phyloP scores from a whole-genome alignment of 352 stramenopile species.

The Globisporangium paddicum region DNA sequence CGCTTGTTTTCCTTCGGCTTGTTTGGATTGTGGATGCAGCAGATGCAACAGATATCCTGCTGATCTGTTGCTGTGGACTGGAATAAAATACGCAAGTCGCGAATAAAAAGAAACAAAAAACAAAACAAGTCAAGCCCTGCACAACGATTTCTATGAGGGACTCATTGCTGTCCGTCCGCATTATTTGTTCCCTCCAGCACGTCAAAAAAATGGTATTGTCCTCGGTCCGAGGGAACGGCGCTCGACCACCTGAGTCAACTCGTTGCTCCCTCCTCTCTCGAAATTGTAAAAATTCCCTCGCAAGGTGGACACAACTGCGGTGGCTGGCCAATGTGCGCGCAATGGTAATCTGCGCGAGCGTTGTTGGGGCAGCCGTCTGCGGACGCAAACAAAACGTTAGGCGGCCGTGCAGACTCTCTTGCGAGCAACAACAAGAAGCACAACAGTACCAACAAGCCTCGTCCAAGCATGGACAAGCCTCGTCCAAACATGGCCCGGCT shows the following conservation, averaged over 20 bases:
- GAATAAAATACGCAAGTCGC: too few relatives aligned
- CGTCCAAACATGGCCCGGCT: not conserved
- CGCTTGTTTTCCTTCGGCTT: too few relatives aligned
- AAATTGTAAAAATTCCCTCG: not conserved
- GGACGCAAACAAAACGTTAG: not conserved
- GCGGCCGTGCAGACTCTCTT: not conserved
- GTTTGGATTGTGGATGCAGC: too few relatives aligned
- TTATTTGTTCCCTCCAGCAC: not conserved
- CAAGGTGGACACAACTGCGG: constrained; percentile 10
- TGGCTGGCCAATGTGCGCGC: not conserved
- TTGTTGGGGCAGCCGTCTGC: not conserved
- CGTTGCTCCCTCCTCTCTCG: not conserved
- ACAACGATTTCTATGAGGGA: not conserved
- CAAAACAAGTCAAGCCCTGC: too few relatives aligned
- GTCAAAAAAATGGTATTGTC: constrained; percentile 1
- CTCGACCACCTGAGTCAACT: not conserved
- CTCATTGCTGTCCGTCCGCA: not conserved
- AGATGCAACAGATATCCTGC: too few relatives aligned
- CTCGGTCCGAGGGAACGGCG: not conserved
- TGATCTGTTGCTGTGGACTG: too few relatives aligned
- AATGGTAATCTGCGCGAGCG: not conserved
- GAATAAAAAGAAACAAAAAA: not conserved
- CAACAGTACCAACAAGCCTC: not conserved
- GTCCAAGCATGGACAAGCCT: not conserved
- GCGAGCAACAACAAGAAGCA: not conserved